Conservation (phyloP, 1,284 basidiomycete genomes). For the Abortiporus biennis region DNA sequence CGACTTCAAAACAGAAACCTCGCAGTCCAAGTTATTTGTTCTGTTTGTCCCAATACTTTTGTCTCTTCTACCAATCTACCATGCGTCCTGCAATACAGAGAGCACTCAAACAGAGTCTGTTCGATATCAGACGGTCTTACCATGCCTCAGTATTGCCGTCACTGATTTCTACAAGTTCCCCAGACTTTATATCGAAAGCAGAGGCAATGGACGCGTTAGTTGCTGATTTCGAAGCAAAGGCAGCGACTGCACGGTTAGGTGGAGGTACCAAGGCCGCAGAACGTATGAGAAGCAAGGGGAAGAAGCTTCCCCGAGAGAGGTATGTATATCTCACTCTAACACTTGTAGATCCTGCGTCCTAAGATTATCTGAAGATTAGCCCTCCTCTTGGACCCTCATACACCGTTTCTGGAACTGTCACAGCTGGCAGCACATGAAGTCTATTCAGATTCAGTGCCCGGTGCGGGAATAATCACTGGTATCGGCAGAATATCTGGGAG, state of each 20-base stretch:
- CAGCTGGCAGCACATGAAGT: conserved; percentile 84
- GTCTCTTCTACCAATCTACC: no score
- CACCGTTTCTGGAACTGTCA: conserved; percentile 89
- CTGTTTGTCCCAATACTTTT: no score
- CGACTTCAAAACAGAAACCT: no score
- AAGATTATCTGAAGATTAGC: conserved; percentile 48
- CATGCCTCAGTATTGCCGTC: conserved; percentile 73
- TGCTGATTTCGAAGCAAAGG: conserved; percentile 53
- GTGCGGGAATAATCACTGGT: conserved; percentile 89
- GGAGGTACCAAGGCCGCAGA: conserved; percentile 69
- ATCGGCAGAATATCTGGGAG: conserved; percentile 77
- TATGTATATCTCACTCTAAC: conserved; percentile 22
- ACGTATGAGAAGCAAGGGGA: conserved; percentile 74
- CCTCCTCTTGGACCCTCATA: conserved; percentile 76
- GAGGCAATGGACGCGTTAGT: conserved; percentile 66
- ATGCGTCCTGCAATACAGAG: no score
- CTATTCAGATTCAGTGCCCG: conserved; percentile 80
- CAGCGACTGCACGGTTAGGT: conserved; percentile 52
- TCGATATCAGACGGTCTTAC: conserved; percentile 29
- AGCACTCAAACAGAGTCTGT: no score
- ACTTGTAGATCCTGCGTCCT: background rate
- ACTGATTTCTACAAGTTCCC: conserved; percentile 56
- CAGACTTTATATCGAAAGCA: conserved; percentile 63
- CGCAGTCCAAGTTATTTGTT: no score
- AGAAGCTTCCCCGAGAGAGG: conserved; percentile 86